A percentile compares a stretch with the other conserved stretches of the same genome.
phyloP scores from a whole-genome alignment of 345 rosid genomes.

The Hypericum androsaemum region DNA sequence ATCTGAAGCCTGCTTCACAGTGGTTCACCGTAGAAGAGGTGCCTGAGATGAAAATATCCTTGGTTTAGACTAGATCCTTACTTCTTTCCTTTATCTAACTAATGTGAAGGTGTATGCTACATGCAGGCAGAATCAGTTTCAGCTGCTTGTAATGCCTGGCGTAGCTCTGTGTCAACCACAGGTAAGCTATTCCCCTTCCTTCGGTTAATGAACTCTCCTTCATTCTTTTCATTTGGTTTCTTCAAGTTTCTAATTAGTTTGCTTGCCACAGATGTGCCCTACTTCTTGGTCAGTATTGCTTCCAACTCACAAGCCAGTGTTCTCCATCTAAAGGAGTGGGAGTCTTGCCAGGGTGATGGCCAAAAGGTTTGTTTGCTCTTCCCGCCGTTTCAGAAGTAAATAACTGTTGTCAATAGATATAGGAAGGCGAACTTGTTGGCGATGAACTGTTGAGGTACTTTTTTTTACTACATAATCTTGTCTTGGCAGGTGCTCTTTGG shows the following conservation, averaged over 20 bases:
- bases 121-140: constrained; percentile 65
- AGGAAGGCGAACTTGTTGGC: too few species aligned
- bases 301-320: constrained; percentile 47
- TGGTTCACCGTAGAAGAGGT: constrained; percentile 70
- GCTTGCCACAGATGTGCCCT: constrained; percentile 56
- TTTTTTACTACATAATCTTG: neutral
- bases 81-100: constrained; percentile 2
- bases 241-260: neutral
- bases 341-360: constrained; percentile 49
- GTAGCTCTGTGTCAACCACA: constrained; percentile 50
- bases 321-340: constrained; percentile 62
- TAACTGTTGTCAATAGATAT: neutral
- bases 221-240: neutral
- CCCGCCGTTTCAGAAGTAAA: neutral
- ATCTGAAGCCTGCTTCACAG: constrained; percentile 63
- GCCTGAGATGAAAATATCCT: constrained; percentile 1
- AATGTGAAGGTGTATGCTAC: neutral
- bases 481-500: constrained; percentile 61
- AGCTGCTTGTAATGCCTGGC: constrained; percentile 78
- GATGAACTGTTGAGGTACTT: neutral
- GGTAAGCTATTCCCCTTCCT: constrained; percentile 26
- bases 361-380: constrained; percentile 50
- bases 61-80: neutral
- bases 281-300: constrained; percentile 56
- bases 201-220: neutral